These are phyloP conservation scores for Claviceps pusilla DNA, from an alignment of 2,329 filamentous ascomycete species.

Conservation along the genomic window DNA sequence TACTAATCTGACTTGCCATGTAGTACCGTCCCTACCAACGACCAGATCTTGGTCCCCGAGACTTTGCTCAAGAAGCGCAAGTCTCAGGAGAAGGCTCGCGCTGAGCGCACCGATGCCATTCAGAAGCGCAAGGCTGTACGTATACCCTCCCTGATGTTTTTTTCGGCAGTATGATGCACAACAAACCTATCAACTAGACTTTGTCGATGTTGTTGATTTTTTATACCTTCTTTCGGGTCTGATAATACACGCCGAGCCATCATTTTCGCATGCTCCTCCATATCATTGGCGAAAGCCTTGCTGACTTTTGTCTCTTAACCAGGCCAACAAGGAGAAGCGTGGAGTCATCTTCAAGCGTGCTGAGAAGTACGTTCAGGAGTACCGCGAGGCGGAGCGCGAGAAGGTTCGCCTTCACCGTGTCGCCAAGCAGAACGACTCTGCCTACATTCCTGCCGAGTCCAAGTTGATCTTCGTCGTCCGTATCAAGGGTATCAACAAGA, in stretches of 20 bases:
- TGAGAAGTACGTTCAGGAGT: constrained; percentile 99
- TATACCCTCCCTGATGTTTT: constrained; percentile 23
- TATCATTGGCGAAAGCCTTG: constrained; percentile 17
- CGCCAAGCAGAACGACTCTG: constrained; percentile 81
- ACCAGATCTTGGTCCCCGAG: constrained; percentile 96
- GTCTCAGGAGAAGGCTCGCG: constrained; percentile 97
- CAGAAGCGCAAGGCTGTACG: constrained; percentile 86
- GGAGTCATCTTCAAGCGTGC: constrained; percentile 98
- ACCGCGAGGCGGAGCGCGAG: constrained; percentile 95
- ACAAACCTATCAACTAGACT: constrained; percentile 86
- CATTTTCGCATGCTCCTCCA: constrained; percentile 6
- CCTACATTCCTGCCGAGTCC: constrained; percentile 86
- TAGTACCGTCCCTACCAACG: constrained; percentile 83
- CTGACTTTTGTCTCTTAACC: constrained; percentile 24
- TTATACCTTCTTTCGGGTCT: constrained; percentile 99
- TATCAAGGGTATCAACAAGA: constrained; percentile 99
- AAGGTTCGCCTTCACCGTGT: constrained; percentile 84
- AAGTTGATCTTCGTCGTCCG: constrained; percentile 96
- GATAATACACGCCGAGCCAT: constrained; percentile 33
- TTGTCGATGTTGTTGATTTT: constrained; percentile 80
- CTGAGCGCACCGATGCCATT: constrained; percentile 63
- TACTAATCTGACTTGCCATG: constrained; percentile 54
- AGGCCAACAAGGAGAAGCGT: constrained; percentile 99
- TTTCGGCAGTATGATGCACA: constrained; percentile 64
- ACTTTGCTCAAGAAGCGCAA: constrained; percentile 99